These are phyloP conservation scores for Kodamaea alishanica DNA, from an alignment of 1,139 yeast species.

Conservation along the genomic window DNA sequence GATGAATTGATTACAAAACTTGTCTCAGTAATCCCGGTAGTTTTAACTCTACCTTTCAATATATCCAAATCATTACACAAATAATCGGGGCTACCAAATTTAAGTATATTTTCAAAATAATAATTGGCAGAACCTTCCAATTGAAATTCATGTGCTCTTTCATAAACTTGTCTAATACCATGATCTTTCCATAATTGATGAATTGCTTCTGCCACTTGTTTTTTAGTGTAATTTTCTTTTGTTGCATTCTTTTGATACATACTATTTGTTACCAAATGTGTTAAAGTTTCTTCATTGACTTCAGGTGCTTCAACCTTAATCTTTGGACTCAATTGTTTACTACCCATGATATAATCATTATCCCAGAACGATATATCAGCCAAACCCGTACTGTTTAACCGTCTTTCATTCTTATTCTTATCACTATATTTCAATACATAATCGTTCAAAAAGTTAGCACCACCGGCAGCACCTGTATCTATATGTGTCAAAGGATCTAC, in stretches of 20 bases:
- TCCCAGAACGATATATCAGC: slow-evolving; percentile 21
- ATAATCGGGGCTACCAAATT: slow-evolving; percentile 63
- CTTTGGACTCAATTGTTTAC: background rate
- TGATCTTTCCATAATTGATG: slow-evolving; percentile 65
- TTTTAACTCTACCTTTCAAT: slow-evolving; percentile 84
- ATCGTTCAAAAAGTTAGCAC: slow-evolving; percentile 58
- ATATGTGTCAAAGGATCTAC: slow-evolving; percentile 60
- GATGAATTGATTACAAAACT: slow-evolving; percentile 65
- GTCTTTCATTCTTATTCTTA: slow-evolving; percentile 46
- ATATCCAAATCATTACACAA: slow-evolving; percentile 79
- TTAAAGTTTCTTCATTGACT: slow-evolving; percentile 13
- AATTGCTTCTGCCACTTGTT: slow-evolving; percentile 66
- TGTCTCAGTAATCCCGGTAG: slow-evolving; percentile 93
- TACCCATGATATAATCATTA: slow-evolving; percentile 5
- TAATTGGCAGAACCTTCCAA: slow-evolving; percentile 76
- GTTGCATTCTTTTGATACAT: background rate
- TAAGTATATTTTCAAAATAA: slow-evolving; percentile 65
- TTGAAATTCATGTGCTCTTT: slow-evolving; percentile 72
- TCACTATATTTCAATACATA: slow-evolving; percentile 63
- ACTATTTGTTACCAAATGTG: slow-evolving; percentile 12
- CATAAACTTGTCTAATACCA: slow-evolving; percentile 62
- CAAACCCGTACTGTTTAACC: slow-evolving; percentile 52
- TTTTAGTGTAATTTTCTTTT: slow-evolving; percentile 15
- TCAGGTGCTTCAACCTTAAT: slow-evolving; percentile 2
- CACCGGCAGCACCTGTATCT: slow-evolving; percentile 70